Evolutionary conservation across 495 filamentous ascomycete genomes (phyloP).

Genomic region (Hypoxylon perforatum): DNA sequence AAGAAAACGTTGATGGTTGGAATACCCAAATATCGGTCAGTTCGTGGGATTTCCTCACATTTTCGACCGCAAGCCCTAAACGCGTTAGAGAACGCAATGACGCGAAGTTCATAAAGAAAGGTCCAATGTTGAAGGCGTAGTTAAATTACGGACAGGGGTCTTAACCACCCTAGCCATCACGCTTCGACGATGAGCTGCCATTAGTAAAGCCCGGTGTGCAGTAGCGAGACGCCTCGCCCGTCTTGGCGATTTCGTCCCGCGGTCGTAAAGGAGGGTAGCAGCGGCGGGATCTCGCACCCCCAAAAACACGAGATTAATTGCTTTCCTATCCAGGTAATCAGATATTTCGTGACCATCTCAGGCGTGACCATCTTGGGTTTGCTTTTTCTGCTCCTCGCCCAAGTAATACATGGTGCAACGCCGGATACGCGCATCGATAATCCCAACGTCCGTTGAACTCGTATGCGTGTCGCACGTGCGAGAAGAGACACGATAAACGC

Average conservation of each 20-base stretch:
- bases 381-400: conserved; percentile 17
- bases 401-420: conserved; percentile 19
- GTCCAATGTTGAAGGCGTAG: not conserved
- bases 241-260: conserved; percentile 38
- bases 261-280: conserved; percentile 36
- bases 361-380: conserved; percentile 16
- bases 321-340: conserved; percentile 1
- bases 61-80: not conserved
- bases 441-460: conserved; percentile 19
- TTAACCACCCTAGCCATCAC: too few relatives aligned
- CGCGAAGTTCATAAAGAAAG: not conserved
- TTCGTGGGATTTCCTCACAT: not conserved
- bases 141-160: conserved; percentile 35
- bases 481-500: conserved; percentile 28
- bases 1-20: conserved; percentile 3
- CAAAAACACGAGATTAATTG: conserved; percentile 30
- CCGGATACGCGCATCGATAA: conserved; percentile 38
- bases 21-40: not conserved
- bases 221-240: conserved; percentile 40
- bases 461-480: conserved; percentile 30
- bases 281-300: conserved; percentile 35
- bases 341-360: too few relatives aligned
- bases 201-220: conserved; percentile 12
- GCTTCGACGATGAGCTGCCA: conserved; percentile 13
- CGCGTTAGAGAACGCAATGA: conserved; percentile 18